Evolutionary conservation across 345 rosid genomes (phyloP).

Genomic region (Abelmoschus esculentus): DNA sequence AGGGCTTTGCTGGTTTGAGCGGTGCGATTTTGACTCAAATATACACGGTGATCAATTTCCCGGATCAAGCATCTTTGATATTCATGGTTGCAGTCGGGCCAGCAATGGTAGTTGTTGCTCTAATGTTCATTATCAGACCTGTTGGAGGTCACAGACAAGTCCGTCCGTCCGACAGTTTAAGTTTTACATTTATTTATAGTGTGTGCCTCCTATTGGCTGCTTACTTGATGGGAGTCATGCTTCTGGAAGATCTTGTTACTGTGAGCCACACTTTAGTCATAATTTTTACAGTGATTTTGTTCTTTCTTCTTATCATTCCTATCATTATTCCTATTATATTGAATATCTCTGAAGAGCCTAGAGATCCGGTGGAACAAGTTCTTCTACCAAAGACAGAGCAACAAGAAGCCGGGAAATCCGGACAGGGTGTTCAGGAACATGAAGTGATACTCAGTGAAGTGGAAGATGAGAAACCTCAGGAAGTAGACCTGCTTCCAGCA

Average conservation of each 20-base stretch:
- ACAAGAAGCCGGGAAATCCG: slow-evolving; percentile 43
- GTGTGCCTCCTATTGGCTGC: slow-evolving; percentile 78
- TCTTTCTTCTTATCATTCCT: slow-evolving; percentile 59
- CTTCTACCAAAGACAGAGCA: slow-evolving; percentile 43
- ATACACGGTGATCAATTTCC: slow-evolving; percentile 63
- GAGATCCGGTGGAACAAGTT: slow-evolving; percentile 41
- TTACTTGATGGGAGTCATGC: slow-evolving; percentile 87
- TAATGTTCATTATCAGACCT: slow-evolving; percentile 87
- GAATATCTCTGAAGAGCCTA: slow-evolving; percentile 40
- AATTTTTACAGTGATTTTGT: slow-evolving; percentile 50
- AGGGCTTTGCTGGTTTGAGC: slow-evolving; percentile 95
- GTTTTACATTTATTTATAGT: slow-evolving; percentile 62
- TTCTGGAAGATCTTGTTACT: slow-evolving; percentile 65
- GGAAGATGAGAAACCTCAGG: slow-evolving; percentile 91
- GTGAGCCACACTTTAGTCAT: slow-evolving; percentile 40
- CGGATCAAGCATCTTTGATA: slow-evolving; percentile 75
- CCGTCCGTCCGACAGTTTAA: slow-evolving; percentile 54
- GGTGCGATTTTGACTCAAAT: slow-evolving; percentile 93
- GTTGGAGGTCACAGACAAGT: slow-evolving; percentile 91
- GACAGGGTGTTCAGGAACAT: slow-evolving; percentile 29
- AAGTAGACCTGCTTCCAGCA: slow-evolving; percentile 81
- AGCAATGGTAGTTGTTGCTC: slow-evolving; percentile 54
- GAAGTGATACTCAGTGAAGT: slow-evolving; percentile 83
- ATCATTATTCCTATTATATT: slow-evolving; percentile 54
- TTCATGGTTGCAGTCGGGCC: slow-evolving; percentile 98